phyloP scores from a whole-genome alignment of 495 filamentous ascomycete species.

The Corynascus novoguineensis region DNA sequence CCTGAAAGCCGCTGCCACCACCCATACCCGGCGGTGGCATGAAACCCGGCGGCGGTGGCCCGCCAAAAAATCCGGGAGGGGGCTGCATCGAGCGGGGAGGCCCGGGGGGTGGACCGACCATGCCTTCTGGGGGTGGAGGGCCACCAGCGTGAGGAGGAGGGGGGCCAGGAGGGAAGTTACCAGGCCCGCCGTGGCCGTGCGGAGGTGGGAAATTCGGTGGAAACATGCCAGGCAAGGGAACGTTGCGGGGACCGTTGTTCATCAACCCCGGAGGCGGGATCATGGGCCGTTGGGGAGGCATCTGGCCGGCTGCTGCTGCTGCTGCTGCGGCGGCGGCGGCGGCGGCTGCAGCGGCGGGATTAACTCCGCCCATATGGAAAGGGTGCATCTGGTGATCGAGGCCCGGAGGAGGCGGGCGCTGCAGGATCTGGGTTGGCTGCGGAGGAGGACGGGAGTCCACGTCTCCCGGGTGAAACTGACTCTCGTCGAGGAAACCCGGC shows the following conservation, averaged over 20 bases:
- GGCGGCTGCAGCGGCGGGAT: conserved; percentile 11
- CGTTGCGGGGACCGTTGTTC: conserved; percentile 39
- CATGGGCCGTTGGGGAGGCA: conserved; percentile 42
- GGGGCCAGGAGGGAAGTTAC: conserved; percentile 17
- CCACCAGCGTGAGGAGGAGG: conserved; percentile 22
- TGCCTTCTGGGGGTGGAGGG: conserved; percentile 37
- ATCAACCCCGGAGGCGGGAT: conserved; percentile 49
- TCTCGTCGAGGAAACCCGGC: conserved; percentile 40
- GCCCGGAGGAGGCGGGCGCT: conserved; percentile 48
- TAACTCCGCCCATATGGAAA: conserved; percentile 36
- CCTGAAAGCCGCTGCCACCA: conserved; percentile 36
- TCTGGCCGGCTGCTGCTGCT: conserved; percentile 20
- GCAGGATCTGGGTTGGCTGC: conserved; percentile 50
- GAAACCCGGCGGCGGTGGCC: conserved; percentile 38
- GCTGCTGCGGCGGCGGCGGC: conserved; percentile 3
- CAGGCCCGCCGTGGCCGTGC: conserved; percentile 11
- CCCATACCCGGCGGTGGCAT: conserved; percentile 44
- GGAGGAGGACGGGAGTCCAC: conserved; percentile 31
- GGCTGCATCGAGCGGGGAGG: conserved; percentile 39
- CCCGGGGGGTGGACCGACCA: conserved; percentile 35
- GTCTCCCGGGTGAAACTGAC: conserved; percentile 39
- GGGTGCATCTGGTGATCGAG: conserved; percentile 46
- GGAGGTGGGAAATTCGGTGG: conserved; percentile 45
- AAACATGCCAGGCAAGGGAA: conserved; percentile 43
- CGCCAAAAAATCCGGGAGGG: conserved; percentile 47